phyloP scores from a whole-genome alignment of 2,329 filamentous ascomycete species.

The Colletotrichum sp. region DNA sequence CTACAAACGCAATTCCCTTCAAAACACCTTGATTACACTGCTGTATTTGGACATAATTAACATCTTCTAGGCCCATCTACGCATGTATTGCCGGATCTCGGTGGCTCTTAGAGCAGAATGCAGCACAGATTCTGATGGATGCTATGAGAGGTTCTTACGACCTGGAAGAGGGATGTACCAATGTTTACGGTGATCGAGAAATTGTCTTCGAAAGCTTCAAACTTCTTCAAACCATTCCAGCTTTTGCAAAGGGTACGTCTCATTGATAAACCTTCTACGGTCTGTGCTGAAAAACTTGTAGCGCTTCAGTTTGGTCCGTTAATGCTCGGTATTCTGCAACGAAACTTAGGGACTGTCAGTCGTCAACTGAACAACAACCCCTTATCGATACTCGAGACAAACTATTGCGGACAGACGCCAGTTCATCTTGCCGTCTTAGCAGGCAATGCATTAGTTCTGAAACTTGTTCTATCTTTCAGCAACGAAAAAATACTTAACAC shows the following conservation, averaged over 20 bases:
- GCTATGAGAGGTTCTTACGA: too few species aligned
- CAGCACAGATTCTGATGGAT: too few species aligned
- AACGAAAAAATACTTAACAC: background rate
- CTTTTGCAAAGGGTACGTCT: accelerated
- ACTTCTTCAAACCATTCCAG: background rate
- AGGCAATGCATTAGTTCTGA: background rate
- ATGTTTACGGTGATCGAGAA: accelerated
- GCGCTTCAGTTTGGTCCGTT: background rate
- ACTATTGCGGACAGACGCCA: background rate
- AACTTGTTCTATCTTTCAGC: background rate
- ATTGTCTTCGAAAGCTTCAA: accelerated
- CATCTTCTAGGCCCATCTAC: too few species aligned
- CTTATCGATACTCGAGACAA: background rate
- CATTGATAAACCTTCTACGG: accelerated
- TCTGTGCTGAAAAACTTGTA: background rate
- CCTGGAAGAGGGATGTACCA: too few species aligned
- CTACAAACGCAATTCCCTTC: too few species aligned
- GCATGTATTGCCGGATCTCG: accelerated
- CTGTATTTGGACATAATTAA: too few species aligned
- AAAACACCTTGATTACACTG: too few species aligned
- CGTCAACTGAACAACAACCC: background rate
- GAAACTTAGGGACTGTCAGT: background rate
- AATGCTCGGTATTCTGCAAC: background rate
- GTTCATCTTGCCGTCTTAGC: background rate
- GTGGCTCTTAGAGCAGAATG: too few species aligned